Evolutionary conservation across 306 rosid genomes (phyloP).

Genomic region (Argentina anserina): DNA sequence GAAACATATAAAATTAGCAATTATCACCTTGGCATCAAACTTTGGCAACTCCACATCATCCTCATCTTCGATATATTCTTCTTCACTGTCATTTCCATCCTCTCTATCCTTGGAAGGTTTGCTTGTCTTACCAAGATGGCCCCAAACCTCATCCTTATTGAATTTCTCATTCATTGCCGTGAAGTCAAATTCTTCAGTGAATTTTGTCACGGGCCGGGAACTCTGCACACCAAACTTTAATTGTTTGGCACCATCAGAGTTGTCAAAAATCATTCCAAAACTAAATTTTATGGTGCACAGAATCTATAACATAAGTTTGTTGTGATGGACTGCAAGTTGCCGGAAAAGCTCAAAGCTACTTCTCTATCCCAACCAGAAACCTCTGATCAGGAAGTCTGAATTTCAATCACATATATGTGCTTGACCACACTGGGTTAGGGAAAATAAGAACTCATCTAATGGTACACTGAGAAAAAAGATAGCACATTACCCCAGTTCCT

Average conservation of each 20-base stretch:
- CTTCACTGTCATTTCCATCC: slow-evolving; percentile 54
- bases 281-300: not conserved
- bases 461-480: slow-evolving; percentile 12
- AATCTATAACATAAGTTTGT: not conserved
- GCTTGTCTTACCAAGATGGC: slow-evolving; percentile 74
- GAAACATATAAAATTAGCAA: slow-evolving; percentile 20
- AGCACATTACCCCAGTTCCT: slow-evolving; percentile 60
- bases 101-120: slow-evolving; percentile 55
- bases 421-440: not conserved
- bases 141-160: slow-evolving; percentile 99
- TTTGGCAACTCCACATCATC: slow-evolving; percentile 48
- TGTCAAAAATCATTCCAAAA: not conserved
- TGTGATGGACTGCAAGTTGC: not conserved
- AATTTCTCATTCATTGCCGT: slow-evolving; percentile 95
- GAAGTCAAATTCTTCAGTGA: slow-evolving; percentile 94
- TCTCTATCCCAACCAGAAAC: not conserved
- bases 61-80: slow-evolving; percentile 54
- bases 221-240: slow-evolving; percentile 47
- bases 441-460: slow-evolving; percentile 2
- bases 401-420: not conserved
- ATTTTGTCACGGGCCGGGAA: slow-evolving; percentile 50
- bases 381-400: not conserved
- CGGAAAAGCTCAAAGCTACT: not conserved
- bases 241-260: not conserved
- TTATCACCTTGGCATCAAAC: slow-evolving; percentile 44